Evolutionary conservation across 2,329 filamentous ascomycete species (phyloP).

Genomic region (Sporothrix luriei): DNA sequence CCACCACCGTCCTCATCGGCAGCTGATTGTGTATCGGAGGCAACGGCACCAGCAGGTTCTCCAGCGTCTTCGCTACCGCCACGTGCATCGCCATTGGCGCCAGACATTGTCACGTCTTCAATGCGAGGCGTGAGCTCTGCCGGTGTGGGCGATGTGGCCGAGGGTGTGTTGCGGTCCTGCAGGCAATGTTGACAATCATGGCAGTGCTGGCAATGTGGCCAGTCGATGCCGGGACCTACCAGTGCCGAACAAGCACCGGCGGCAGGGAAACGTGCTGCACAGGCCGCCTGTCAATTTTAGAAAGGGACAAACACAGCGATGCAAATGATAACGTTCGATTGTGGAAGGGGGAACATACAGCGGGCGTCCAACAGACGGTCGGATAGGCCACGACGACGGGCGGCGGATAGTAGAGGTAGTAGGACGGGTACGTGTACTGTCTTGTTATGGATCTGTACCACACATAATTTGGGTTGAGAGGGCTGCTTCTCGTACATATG

Average conservation of each 20-base stretch:
- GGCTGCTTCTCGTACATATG: neutral
- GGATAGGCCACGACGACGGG: conserved; percentile 20
- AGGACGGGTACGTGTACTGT: conserved; percentile 5
- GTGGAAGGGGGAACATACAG: neutral
- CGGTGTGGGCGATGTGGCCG: neutral
- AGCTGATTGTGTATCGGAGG: neutral
- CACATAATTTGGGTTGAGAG: neutral
- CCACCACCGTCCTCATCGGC: neutral
- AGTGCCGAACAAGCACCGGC: neutral
- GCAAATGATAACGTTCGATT: no score
- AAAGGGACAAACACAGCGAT: neutral
- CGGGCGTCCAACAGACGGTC: conserved; percentile 17
- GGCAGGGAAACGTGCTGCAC: neutral
- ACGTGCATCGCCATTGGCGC: neutral
- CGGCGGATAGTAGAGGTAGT: conserved; percentile 10
- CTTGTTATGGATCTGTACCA: neutral
- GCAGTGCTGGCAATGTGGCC: neutral
- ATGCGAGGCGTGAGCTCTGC: neutral
- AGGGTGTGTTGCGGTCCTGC: neutral
- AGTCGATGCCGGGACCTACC: neutral
- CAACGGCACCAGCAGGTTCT: neutral
- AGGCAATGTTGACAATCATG: neutral
- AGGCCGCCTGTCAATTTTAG: conserved; percentile 12
- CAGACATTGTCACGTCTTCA: conserved; percentile 8
- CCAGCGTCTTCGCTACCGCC: neutral